A percentile compares a stretch with the other conserved stretches of the same genome.
phyloP scores from a whole-genome alignment of 2,329 filamentous ascomycete genomes.

The Sphaceloma murrayae region DNA sequence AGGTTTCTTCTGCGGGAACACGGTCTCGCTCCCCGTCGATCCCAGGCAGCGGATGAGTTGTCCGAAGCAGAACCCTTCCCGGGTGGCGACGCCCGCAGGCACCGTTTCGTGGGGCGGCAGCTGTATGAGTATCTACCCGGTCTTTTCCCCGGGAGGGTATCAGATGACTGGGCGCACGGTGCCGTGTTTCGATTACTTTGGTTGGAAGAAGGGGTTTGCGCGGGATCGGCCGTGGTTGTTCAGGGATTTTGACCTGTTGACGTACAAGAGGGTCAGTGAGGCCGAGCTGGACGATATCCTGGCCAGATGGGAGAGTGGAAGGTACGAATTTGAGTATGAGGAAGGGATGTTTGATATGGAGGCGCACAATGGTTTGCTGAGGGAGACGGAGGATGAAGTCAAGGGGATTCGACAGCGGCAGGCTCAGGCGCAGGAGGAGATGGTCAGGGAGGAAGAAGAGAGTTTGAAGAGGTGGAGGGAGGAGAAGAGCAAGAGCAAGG shows the following conservation, averaged over 20 bases:
- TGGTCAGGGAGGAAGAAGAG: slow-evolving; percentile 40
- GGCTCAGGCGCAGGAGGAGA: slow-evolving; percentile 39
- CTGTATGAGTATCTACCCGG: slow-evolving; percentile 47
- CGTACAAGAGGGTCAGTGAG: slow-evolving; percentile 46
- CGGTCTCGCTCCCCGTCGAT: slow-evolving; percentile 44
- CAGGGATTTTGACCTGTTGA: slow-evolving; percentile 48
- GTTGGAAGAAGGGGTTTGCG: slow-evolving; percentile 43
- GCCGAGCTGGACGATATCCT: slow-evolving; percentile 43
- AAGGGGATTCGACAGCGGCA: slow-evolving; percentile 38
- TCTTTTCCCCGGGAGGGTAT: slow-evolving; percentile 49
- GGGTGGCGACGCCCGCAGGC: slow-evolving; percentile 49
- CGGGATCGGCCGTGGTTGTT: slow-evolving; percentile 45
- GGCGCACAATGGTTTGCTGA: slow-evolving; percentile 43
- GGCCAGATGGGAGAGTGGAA: slow-evolving; percentile 40
- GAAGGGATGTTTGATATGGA: slow-evolving; percentile 46
- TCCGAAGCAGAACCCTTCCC: slow-evolving; percentile 49
- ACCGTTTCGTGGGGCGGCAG: slow-evolving; percentile 48
- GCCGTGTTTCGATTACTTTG: slow-evolving; percentile 45
- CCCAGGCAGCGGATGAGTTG: slow-evolving; percentile 45
- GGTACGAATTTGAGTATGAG: slow-evolving; percentile 45
- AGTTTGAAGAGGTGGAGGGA: slow-evolving; percentile 35
- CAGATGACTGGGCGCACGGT: slow-evolving; percentile 45
- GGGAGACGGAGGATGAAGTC: slow-evolving; percentile 40
- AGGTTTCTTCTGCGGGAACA: slow-evolving; percentile 48
- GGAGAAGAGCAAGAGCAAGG: slow-evolving; percentile 35